These are phyloP conservation scores for Rhodotorula graminis DNA, from an alignment of 768 basidiomycete species.

Conservation along the genomic window DNA sequence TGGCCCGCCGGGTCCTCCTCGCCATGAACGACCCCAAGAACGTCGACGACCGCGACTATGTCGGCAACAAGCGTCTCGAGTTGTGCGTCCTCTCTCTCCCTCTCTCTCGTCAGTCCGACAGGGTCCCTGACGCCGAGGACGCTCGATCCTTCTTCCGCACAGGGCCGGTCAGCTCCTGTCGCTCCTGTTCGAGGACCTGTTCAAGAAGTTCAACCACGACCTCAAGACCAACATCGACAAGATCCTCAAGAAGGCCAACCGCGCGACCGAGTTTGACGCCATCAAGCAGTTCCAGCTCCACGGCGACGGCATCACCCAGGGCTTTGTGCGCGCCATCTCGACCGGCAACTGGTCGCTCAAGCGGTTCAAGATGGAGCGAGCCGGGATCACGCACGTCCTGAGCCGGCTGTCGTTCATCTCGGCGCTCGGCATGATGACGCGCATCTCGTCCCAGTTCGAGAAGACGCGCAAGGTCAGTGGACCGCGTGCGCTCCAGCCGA, in stretches of 20 bases:
- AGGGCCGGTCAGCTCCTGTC: conserved; percentile 95
- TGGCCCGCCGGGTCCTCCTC: conserved; percentile 93
- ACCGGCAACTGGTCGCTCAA: conserved; percentile 99
- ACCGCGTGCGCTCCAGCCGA: conserved; percentile 90
- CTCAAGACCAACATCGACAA: conserved; percentile 94
- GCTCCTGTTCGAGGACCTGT: conserved; percentile 92
- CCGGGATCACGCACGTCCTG: conserved; percentile 95
- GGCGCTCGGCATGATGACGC: conserved; percentile 99
- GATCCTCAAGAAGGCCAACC: conserved; percentile 88
- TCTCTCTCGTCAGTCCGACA: too few relatives aligned
- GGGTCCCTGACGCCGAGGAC: too few relatives aligned
- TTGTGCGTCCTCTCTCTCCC: conserved; percentile 58
- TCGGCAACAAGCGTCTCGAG: conserved; percentile 96
- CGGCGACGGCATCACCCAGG: conserved; percentile 91
- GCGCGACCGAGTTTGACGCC: conserved; percentile 90
- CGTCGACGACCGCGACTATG: conserved; percentile 98
- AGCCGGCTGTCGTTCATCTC: conserved; percentile 93
- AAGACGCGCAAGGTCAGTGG: conserved; percentile 99
- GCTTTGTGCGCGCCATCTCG: conserved; percentile 93
- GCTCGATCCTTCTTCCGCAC: too few relatives aligned
- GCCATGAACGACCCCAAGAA: conserved; percentile 94
- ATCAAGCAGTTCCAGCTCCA: conserved; percentile 85
- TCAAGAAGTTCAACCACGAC: conserved; percentile 96
- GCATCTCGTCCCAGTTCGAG: conserved; percentile 97
- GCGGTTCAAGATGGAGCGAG: conserved; percentile 97